Percentiles rank a stretch among this genome's conserved stretches.
These are phyloP conservation scores for apple (Malus domestica) DNA, from an alignment of 306 rosid species.

Conservation along the genomic window ASM211411v1 NC_041804.1:8220501-8221000, in stretches of 20 bases:
- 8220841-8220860: too few species aligned
- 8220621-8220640: not conserved
- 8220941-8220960: too few species aligned
- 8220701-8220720: not conserved
- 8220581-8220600: not conserved
- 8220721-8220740: not conserved
- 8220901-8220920: too few species aligned
- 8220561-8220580: not conserved
- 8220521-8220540: not conserved
- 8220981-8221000: too few species aligned
- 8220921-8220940: too few species aligned
- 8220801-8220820: too few species aligned
- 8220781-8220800: too few species aligned
- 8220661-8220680: not conserved
- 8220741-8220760: not conserved
- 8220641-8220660: not conserved
- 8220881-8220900: too few species aligned
- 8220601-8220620: not conserved
- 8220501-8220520: not conserved
- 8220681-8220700: not conserved
- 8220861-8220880: too few species aligned
- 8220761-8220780: too few species aligned
- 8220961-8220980: too few species aligned
- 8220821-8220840: too few species aligned
- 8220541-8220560: not conserved